Evolutionary conservation across 129 eudicot species (phyloP), one percentile per base, ranked within the genome.

Genomic region (Flaveria bidentis): DNA sequence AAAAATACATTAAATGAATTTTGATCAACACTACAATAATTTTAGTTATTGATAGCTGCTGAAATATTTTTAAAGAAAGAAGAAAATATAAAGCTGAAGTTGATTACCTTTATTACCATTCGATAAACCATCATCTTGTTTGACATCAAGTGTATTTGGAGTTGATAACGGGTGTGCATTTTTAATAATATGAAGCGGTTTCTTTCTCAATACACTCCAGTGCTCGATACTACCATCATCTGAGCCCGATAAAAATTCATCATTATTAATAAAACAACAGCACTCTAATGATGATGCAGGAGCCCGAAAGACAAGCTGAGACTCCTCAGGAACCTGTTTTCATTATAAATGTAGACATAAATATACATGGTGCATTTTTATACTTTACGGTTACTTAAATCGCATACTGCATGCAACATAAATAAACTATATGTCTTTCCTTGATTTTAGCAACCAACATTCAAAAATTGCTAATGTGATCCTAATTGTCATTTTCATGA

Each of bases 171-270:
- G 80, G 76, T 95, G 99, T 63, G 99, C 97, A 72, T 91, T 95
- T 83, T 81, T 95, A 1, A 89, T 80, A 81, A 95, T 89, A 67
- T 86, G 96, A 65, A 87, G 85, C 22, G 98, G 97, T 81, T 91
- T 91, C 88, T 95, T 95, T 52, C 89, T 82, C 80, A 85, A 25
- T 20, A 85, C 81, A 49, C 83, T 84, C 99, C 99, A 95, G 39
- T 85, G 97, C 84, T 95, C 92, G 75, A 95, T 80, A 71, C 96
- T 88, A 72, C 99, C 99, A 80, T 95, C 97, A 88, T 95, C 96
- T 3, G 97, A 91, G 50, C 99, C 99, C 17, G 99, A 95, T 74
- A 95, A 85, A 74, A 89, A 95, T 70, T 90, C 96, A 72, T 95
- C 97, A 75, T 95, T 86, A 67, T 80, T 86, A 46, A 91, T 85